These are phyloP conservation scores for Cercospora beticola DNA, from an alignment of 2,329 filamentous ascomycete genomes.

Conservation along the genomic window DNA sequence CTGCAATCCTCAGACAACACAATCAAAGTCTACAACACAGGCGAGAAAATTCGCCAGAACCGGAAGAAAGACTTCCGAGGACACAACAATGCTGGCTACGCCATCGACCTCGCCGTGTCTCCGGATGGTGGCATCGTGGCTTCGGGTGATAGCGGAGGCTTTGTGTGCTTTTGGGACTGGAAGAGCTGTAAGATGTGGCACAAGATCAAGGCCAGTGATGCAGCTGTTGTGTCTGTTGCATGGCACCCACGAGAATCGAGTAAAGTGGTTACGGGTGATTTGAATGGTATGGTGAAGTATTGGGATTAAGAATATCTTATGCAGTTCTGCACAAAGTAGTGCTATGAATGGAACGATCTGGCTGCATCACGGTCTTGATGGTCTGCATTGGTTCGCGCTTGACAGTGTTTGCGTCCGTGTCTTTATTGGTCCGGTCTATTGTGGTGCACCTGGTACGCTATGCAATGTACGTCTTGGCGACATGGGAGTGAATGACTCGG, in stretches of 20 bases:
- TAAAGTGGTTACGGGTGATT: constrained; percentile 85
- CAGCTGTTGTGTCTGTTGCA: constrained; percentile 78
- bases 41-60: constrained; percentile 95
- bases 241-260: constrained; percentile 98
- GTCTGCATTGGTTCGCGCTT: background rate
- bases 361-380: background rate
- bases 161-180: constrained; percentile 97
- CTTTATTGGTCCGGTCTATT: background rate
- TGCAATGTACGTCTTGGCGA: background rate
- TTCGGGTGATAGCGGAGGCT: constrained; percentile 83
- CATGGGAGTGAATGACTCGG: constrained; percentile 1
- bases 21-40: constrained; percentile 90
- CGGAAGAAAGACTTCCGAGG: constrained; percentile 94
- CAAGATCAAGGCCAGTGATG: constrained; percentile 83
- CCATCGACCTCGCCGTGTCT: constrained; percentile 82
- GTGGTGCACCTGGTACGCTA: background rate
- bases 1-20: constrained; percentile 95
- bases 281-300: constrained; percentile 85
- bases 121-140: constrained; percentile 90
- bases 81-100: constrained; percentile 93
- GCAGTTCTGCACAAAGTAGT: background rate
- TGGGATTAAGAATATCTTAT: constrained; percentile 69
- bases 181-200: constrained; percentile 99
- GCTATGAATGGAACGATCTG: background rate
- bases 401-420: background rate